Conservation (phyloP, 139 green algal species). For the Coccomyxa sp. region DNA sequence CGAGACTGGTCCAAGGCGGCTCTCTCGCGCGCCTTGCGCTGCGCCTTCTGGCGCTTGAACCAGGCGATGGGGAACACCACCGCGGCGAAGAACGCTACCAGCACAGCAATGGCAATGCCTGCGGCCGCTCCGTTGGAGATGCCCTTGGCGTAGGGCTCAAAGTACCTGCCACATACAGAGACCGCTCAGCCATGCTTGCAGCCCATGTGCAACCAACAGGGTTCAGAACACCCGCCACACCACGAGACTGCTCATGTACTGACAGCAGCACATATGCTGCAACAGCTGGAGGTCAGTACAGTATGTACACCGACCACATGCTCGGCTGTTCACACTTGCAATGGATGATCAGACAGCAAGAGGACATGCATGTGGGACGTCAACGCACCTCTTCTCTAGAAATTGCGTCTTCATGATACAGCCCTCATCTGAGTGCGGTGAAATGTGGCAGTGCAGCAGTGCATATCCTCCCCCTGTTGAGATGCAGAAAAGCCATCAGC, state of each 20-base stretch:
- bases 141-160: background rate
- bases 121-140: slow-evolving; percentile 4
- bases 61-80: background rate
- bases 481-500: no score
- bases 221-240: no score
- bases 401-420: slow-evolving; percentile 22
- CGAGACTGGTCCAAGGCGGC: background rate
- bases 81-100: background rate
- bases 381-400: background rate
- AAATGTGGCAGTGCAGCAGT: slow-evolving; percentile 22
- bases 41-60: slow-evolving; percentile 7
- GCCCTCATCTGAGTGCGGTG: slow-evolving; percentile 21
- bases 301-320: no score
- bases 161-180: no score
- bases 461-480: slow-evolving; percentile 16
- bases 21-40: background rate
- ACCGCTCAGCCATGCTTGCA: no score
- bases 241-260: no score
- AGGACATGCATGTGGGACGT: background rate
- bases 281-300: no score
- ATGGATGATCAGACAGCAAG: background rate
- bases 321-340: no score
- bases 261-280: no score
- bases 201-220: no score
- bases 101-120: slow-evolving; percentile 1